A percentile compares a stretch with the other conserved stretches of the same genome.
phyloP scores from a whole-genome alignment of 768 basidiomycete species.

The Mycena alexandri region DNA sequence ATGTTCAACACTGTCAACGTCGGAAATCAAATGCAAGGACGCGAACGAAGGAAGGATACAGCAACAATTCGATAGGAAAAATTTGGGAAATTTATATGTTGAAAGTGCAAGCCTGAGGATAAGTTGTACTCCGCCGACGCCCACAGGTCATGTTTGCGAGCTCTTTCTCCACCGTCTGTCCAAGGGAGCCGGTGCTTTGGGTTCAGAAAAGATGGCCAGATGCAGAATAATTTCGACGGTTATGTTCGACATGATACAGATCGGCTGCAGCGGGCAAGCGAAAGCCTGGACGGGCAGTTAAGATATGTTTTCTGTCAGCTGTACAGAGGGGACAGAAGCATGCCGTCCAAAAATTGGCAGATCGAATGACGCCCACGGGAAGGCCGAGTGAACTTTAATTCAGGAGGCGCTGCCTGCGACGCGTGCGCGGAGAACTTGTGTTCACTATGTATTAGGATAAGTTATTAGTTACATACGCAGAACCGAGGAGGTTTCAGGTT shows the following conservation, averaged over 20 bases:
- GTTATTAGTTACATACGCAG: constrained; percentile 1
- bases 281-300: background rate
- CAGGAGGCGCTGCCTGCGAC: constrained; percentile 24
- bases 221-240: background rate
- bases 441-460: background rate
- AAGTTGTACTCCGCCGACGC: no score
- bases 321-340: background rate
- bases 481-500: constrained; percentile 5
- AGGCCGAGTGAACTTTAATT: constrained; percentile 15
- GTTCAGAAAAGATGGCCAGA: background rate
- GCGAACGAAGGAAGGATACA: no score
- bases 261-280: background rate
- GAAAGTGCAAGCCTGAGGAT: no score
- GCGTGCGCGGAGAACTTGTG: no score
- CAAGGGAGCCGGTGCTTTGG: background rate
- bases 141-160: no score
- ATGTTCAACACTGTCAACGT: no score
- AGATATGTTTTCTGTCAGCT: background rate
- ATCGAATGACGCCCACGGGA: constrained; percentile 13
- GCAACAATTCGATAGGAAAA: no score
- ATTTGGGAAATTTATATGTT: no score
- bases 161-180: no score
- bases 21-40: no score
- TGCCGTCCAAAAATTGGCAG: constrained; percentile 9
- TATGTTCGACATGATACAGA: constrained; percentile 1